These are phyloP conservation scores for Pleurotus salmoneostramineus DNA, from an alignment of 768 basidiomycete genomes.

Conservation along the genomic window DNA sequence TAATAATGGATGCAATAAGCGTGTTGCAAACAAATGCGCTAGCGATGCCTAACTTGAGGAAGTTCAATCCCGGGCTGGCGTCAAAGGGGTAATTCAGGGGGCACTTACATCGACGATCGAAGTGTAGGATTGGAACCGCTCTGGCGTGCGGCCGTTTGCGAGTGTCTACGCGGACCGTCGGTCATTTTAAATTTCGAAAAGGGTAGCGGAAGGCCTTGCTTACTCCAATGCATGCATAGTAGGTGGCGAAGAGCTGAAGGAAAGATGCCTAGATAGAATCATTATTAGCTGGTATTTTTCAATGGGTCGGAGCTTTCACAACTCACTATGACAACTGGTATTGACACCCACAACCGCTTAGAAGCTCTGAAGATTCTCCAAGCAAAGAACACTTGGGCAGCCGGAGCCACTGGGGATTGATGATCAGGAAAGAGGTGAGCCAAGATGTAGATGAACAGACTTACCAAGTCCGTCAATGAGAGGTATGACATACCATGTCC, in stretches of 20 bases:
- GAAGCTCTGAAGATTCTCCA: neutral
- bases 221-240: neutral
- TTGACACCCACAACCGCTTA: neutral
- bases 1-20: conserved; percentile 22
- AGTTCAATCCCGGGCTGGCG: neutral
- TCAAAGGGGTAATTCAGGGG: neutral
- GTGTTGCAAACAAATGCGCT: conserved; percentile 11
- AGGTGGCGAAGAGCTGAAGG: neutral
- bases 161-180: neutral
- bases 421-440: neutral
- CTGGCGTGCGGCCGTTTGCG: neutral
- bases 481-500: conserved; percentile 10
- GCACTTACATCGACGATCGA: neutral
- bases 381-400: neutral
- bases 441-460: neutral
- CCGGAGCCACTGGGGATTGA: neutral
- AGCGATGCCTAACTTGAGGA: conserved; percentile 11
- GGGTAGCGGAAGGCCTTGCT: neutral
- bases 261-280: neutral
- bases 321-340: neutral
- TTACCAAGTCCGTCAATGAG: conserved; percentile 10
- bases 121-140: neutral
- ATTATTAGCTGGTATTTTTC: no score
- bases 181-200: neutral
- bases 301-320: neutral